Base-by-base conservation (phyloP, 2,329 filamentous ascomycete species). In the Bimuria novae-zelandiae region DNA sequence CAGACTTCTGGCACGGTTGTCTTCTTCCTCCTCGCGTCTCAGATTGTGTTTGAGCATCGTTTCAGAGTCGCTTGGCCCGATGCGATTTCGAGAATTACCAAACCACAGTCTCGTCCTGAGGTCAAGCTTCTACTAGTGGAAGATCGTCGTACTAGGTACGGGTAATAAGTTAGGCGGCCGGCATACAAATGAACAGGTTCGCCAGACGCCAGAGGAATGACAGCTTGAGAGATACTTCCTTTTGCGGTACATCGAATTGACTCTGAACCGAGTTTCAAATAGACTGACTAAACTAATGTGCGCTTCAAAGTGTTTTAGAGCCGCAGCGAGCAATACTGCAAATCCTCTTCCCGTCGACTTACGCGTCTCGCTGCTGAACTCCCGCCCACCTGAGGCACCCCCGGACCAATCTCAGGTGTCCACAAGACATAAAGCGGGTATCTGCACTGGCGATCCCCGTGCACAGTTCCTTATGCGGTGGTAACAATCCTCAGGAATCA, bases 401-500 rank as follows among this genome's bases (percentile, higher is more conserved):
- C 56, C 52, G 40, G 56, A 54, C 51, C 40, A 36, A 54, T 37
- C 56, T 60, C 45, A 49, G 48, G 43, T 45, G 40, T 40, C 49
- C 40, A 49, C 46, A 48, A 43, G 50, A 55, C 52, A 35, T 49
- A 51, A 55, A 37, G 51, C 50, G 52, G 55, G 48, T 46, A 52
- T 49, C 52, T 54, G 51, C 51, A 51, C 56, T 54, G 57, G 47
- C 39, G 33, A 55, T 53, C 54, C 32, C 44, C 36, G 55, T 55
- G 39, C 37, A 42, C 41, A 51, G 30, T 55, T 50, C 54, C 55
- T 63, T 37, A 69, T 65, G 61, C 63, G 47, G 56, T 32, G 49
- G 25, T 47, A 50, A 39, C 45, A 57, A 58, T 53, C 56, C 52
- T 63, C 62, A 69, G 69, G 67, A 70, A 65, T 54, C 33, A 41